phyloP scores from a whole-genome alignment of 805 yeast genomes.

The Yarrowia deformans region DNA sequence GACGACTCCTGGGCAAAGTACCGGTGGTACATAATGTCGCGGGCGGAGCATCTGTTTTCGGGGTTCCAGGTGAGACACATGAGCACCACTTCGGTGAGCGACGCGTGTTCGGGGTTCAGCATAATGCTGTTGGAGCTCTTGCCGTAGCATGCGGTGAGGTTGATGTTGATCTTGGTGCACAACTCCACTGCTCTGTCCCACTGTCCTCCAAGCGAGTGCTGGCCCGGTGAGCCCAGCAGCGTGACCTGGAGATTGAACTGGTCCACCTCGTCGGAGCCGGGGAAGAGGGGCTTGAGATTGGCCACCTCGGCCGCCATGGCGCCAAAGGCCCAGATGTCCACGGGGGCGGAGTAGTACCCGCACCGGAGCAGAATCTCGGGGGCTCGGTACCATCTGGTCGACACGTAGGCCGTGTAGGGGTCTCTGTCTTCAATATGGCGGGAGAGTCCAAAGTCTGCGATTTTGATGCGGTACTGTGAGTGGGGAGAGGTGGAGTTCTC shows the following conservation, averaged over 20 bases:
- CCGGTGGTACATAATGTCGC: constrained; percentile 40
- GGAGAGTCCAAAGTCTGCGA: constrained; percentile 96
- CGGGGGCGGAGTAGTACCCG: constrained; percentile 72
- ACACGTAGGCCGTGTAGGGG: constrained; percentile 84
- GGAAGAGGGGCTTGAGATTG: constrained; percentile 78
- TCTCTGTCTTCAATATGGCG: constrained; percentile 67
- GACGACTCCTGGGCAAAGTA: constrained; percentile 29
- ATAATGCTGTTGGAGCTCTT: background rate
- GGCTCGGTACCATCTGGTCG: constrained; percentile 95
- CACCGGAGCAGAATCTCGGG: constrained; percentile 72
- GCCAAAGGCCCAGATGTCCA: constrained; percentile 95
- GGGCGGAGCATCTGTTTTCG: constrained; percentile 45
- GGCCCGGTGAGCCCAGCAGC: constrained; percentile 73
- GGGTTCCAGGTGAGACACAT: constrained; percentile 82
- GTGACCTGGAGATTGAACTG: constrained; percentile 74
- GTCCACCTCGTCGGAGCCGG: constrained; percentile 80
- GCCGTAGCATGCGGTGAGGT: background rate
- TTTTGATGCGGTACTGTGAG: constrained; percentile 66
- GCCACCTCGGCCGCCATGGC: constrained; percentile 87
- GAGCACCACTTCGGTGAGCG: constrained; percentile 39
- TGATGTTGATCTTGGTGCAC: constrained; percentile 17
- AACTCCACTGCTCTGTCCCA: constrained; percentile 2
- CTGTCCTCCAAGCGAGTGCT: constrained; percentile 6
- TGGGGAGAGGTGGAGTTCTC: constrained; percentile 1
- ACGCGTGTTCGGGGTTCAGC: background rate